A percentile compares a stretch with the other conserved stretches of the same genome.
Conservation (phyloP, 345 rosid genomes). For the Salix purpurea region DNA sequence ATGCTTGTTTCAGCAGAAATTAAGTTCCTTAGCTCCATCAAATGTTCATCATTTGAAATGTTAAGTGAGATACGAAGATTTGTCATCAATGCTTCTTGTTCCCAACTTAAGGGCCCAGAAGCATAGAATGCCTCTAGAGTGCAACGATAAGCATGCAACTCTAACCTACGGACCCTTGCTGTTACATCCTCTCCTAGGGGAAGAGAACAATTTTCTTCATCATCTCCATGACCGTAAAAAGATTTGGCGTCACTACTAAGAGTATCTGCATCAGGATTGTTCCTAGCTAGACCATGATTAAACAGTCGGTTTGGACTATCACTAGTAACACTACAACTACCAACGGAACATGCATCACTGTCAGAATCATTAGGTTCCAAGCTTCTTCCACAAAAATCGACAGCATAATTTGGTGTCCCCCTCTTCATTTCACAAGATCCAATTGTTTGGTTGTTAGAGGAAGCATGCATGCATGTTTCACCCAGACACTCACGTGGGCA, state of each 20-base stretch:
- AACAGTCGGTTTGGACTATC: not conserved
- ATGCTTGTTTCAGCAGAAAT: conserved; percentile 9
- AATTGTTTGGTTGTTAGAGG: conserved; percentile 4
- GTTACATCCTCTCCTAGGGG: conserved; percentile 8
- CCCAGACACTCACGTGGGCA: conserved; percentile 13
- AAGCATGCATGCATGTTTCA: conserved; percentile 9
- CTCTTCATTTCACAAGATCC: conserved; percentile 4
- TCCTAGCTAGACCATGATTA: not conserved
- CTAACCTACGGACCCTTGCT: conserved; percentile 18
- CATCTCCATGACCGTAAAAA: not conserved
- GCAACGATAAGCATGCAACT: conserved; percentile 21
- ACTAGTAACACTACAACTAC: conserved; percentile 20
- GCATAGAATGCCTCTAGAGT: conserved; percentile 50
- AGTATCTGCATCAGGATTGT: not conserved
- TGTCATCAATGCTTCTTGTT: conserved; percentile 67
- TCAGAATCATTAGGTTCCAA: conserved; percentile 22
- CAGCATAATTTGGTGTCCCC: not conserved
- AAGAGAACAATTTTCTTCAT: not conserved
- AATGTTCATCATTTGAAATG: conserved; percentile 76
- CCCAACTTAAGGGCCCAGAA: conserved; percentile 73
- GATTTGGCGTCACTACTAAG: conserved; percentile 18
- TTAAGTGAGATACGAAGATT: conserved; percentile 64
- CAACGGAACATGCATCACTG: conserved; percentile 41
- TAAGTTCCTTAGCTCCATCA: conserved; percentile 40
- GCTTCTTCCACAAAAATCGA: conserved; percentile 24